Evolutionary conservation across 768 basidiomycete genomes (phyloP), one percentile per base, ranked within the genome.

Genomic region (Tylopilus felleus): DNA sequence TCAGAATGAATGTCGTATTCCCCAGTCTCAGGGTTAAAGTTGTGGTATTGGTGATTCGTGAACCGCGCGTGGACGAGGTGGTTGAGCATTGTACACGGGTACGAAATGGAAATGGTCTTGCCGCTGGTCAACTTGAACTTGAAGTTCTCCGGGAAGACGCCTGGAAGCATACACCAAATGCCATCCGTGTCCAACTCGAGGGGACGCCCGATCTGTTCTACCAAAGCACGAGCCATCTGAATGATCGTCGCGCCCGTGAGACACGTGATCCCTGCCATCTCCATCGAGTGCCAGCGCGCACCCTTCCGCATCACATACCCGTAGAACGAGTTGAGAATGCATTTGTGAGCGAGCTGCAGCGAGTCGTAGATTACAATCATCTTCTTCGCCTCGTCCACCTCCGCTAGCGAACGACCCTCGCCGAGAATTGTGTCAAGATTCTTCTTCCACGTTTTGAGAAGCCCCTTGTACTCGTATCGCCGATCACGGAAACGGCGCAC

Each of bases 241-340:
- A 99, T 98, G 74, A 99, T 98, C 7, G 84, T 91, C 19, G 97
- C 94, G 38, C 97, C 97, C 0, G 97, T 98, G 49, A 98, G 76
- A 73, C 97, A 99, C 12, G 97, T 98, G 58, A 99, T 98, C 8
- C 97, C 97, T 1, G 97, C 97, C 97, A 99, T 99, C 76, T 99
- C 97, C 97, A 99, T 98, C 27, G 96, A 98, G 70, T 98, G 95
- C 97, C 97, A 99, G 28, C 97, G 79, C 17, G 97, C 97, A 49
- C 97, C 97, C 69, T 99, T 98, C 38, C 97, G 85, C 97, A 98
- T 98, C 68, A 99, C 96, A 63, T 99, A 99, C 33, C 97, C 97
- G 67, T 99, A 99, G 79, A 99, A 99, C 4, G 97, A 98, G 77
- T 99, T 99, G 60, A 99, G 83, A 67, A 99, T 99, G 67, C 95